Percentiles rank a stretch among this genome's conserved stretches.
Conservation (phyloP, 1,139 yeast species). For the Yamadazyma trypodendri region DNA sequence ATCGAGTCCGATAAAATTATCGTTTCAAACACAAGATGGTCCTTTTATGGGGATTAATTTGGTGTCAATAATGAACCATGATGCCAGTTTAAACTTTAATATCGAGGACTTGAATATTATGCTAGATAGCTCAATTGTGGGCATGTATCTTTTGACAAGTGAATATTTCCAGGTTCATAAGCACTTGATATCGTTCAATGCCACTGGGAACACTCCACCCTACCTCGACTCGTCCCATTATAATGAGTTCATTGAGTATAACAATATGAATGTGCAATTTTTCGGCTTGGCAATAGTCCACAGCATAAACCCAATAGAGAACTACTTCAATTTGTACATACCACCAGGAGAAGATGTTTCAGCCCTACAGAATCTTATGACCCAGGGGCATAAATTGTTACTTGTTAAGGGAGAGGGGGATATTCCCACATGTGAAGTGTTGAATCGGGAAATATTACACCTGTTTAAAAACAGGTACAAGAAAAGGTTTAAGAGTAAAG, state of each 20-base stretch:
- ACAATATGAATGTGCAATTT: slow-evolving; percentile 18
- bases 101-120: slow-evolving; percentile 40
- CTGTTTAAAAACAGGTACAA: slow-evolving; percentile 12
- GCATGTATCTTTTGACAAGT: slow-evolving; percentile 34
- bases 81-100: slow-evolving; percentile 23
- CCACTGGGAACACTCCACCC: slow-evolving; percentile 13
- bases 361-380: slow-evolving; percentile 12
- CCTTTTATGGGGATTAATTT: slow-evolving; percentile 37
- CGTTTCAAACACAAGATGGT: slow-evolving; percentile 30
- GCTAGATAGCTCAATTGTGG: slow-evolving; percentile 57
- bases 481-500: slow-evolving; percentile 14
- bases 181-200: slow-evolving; percentile 5
- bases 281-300: slow-evolving; percentile 56
- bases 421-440: slow-evolving; percentile 34
- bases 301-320: slow-evolving; percentile 49
- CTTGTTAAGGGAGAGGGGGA: slow-evolving; percentile 69
- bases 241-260: slow-evolving; percentile 15
- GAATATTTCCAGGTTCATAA: slow-evolving; percentile 16
- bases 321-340: slow-evolving; percentile 55
- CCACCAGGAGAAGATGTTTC: slow-evolving; percentile 32
- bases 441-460: slow-evolving; percentile 24
- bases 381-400: slow-evolving; percentile 35
- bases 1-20: slow-evolving; percentile 48
- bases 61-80: slow-evolving; percentile 37
- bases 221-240: slow-evolving; percentile 21